Percentiles rank a stretch among this genome's conserved stretches.
Conservation (phyloP, 495 filamentous ascomycete genomes). For the Penicillium salamii region DNA sequence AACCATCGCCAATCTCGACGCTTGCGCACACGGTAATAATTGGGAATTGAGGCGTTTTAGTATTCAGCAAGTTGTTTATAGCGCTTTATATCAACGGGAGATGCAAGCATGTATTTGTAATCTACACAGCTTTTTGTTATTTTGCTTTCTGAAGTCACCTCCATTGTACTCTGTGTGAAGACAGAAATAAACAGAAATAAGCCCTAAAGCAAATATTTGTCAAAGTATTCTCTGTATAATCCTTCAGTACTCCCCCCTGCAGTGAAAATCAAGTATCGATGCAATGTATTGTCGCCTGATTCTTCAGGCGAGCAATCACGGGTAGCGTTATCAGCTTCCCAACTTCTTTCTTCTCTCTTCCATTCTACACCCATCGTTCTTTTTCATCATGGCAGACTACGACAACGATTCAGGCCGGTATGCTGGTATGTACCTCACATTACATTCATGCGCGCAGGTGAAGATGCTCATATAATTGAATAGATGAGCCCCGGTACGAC, state of each 20-base stretch:
- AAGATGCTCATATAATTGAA: slow-evolving; percentile 18
- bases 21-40: slow-evolving; percentile 31
- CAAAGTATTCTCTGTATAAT: too few relatives aligned
- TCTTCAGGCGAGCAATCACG: slow-evolving; percentile 20
- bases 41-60: slow-evolving; percentile 16
- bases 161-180: too few relatives aligned
- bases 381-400: slow-evolving; percentile 62
- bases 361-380: slow-evolving; percentile 13
- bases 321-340: slow-evolving; percentile 23
- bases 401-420: slow-evolving; percentile 83
- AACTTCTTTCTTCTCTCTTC: slow-evolving; percentile 21
- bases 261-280: too few relatives aligned
- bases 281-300: slow-evolving; percentile 9
- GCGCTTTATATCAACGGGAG: not conserved
- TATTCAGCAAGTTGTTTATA: slow-evolving; percentile 10
- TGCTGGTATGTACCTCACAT: slow-evolving; percentile 61
- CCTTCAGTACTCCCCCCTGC: too few relatives aligned
- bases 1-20: slow-evolving; percentile 41
- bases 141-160: too few relatives aligned
- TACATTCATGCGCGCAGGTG: not conserved
- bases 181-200: too few relatives aligned
- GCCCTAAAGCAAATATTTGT: too few relatives aligned
- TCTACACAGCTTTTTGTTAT: not conserved
- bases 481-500: slow-evolving; percentile 81
- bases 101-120: not conserved